Conservation (phyloP, 108 stramenopile species). For the Skeletonema potamos region DNA sequence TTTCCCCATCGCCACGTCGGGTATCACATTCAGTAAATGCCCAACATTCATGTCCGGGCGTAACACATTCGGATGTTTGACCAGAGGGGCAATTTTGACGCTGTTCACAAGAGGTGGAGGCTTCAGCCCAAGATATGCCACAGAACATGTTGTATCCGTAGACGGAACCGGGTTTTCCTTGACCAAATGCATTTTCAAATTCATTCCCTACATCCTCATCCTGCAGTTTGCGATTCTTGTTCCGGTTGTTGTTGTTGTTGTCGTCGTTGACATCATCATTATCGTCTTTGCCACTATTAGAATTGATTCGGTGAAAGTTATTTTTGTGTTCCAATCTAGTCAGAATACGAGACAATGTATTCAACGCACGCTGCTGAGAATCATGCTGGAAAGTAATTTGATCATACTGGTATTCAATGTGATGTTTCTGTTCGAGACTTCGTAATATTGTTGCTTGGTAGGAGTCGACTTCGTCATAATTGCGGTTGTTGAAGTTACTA, state of each 20-base stretch:
- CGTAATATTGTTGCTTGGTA: constrained; percentile 25
- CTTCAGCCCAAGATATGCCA: constrained; percentile 39
- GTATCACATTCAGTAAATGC: constrained; percentile 51
- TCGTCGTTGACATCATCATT: background rate
- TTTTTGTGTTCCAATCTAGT: background rate
- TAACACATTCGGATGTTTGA: constrained; percentile 38
- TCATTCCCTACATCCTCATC: no score
- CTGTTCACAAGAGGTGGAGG: constrained; percentile 26
- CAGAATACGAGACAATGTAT: background rate
- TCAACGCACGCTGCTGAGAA: background rate
- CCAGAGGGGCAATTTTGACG: constrained; percentile 46
- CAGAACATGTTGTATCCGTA: constrained; percentile 51
- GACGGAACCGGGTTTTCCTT: constrained; percentile 8
- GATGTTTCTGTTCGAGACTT: constrained; percentile 28
- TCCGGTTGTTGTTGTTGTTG: background rate
- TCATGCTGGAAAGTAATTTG: constrained; percentile 3
- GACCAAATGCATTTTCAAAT: constrained; percentile 23
- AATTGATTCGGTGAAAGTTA: background rate
- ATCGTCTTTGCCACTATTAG: background rate
- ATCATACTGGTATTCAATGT: constrained; percentile 31
- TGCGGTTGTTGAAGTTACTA: background rate
- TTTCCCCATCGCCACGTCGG: constrained; percentile 27
- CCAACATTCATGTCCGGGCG: constrained; percentile 48
- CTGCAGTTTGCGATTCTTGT: constrained; percentile 25
- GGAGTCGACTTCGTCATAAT: background rate